phyloP scores from a whole-genome alignment of 352 stramenopile genomes.

The Peronospora farinosa region DNA sequence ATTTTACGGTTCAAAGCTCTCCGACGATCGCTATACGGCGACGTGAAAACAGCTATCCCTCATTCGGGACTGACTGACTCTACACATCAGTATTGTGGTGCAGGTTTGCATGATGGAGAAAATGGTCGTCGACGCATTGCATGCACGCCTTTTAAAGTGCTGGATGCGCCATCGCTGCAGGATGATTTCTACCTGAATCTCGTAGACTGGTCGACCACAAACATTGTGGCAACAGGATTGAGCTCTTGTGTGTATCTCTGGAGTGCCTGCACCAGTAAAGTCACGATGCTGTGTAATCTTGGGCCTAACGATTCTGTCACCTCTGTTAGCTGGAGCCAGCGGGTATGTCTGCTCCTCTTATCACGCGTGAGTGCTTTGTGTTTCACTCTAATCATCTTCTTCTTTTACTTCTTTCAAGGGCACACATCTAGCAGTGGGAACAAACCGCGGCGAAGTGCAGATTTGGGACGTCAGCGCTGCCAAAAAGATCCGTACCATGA shows the following conservation, averaged over 20 bases:
- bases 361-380: background rate
- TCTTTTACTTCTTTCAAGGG: constrained; percentile 41
- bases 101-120: constrained; percentile 17
- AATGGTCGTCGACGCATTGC: constrained; percentile 72
- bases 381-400: constrained; percentile 4
- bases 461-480: constrained; percentile 90
- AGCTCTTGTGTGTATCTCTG: constrained; percentile 93
- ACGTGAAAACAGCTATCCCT: constrained; percentile 50
- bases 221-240: constrained; percentile 93
- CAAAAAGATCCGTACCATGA: constrained; percentile 88
- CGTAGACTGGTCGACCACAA: constrained; percentile 94
- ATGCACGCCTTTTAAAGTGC: constrained; percentile 94
- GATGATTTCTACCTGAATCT: constrained; percentile 99
- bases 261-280: constrained; percentile 89
- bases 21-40: constrained; percentile 48
- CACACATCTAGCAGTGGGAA: constrained; percentile 90
- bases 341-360: constrained; percentile 30
- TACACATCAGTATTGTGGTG: constrained; percentile 26
- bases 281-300: constrained; percentile 91
- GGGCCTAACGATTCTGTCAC: constrained; percentile 78
- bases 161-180: constrained; percentile 93
- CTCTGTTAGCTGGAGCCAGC: constrained; percentile 91
- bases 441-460: constrained; percentile 91
- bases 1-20: constrained; percentile 70
- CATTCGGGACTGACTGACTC: constrained; percentile 39